Evolutionary conservation across 352 stramenopile species (phyloP).

Genomic region (Phytopythium vexans): DNA sequence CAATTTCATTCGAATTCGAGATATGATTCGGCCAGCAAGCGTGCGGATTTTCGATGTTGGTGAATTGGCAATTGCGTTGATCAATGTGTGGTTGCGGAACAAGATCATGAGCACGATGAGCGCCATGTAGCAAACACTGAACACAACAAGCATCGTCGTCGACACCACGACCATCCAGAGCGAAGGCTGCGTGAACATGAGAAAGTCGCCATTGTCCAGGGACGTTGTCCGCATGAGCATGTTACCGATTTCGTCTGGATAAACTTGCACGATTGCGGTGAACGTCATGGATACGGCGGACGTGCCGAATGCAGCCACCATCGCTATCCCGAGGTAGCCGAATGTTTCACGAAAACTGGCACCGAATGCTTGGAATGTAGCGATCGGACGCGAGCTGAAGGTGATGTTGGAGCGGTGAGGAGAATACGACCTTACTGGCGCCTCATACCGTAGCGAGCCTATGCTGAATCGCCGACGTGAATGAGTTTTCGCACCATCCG

Average conservation of each 20-base stretch:
- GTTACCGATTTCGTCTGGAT: conserved; percentile 36
- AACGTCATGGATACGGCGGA: conserved; percentile 27
- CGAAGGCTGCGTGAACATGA: conserved; percentile 32
- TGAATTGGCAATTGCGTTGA: conserved; percentile 26
- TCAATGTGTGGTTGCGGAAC: conserved; percentile 16
- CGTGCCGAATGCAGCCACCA: conserved; percentile 33
- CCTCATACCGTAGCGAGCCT: too few relatives aligned
- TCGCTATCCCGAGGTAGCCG: conserved; percentile 32
- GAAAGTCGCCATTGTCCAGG: conserved; percentile 47
- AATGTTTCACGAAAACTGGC: conserved; percentile 46
- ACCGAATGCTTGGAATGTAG: conserved; percentile 1
- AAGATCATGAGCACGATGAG: conserved; percentile 34
- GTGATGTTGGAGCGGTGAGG: neutral
- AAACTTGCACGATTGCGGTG: conserved; percentile 41
- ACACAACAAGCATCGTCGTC: conserved; percentile 23
- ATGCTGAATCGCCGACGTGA: too few relatives aligned
- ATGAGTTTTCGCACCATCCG: too few relatives aligned
- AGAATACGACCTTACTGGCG: neutral
- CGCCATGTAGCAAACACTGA: conserved; percentile 28
- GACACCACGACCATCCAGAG: conserved; percentile 24
- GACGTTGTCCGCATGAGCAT: conserved; percentile 35
- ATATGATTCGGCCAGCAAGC: too few relatives aligned
- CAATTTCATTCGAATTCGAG: too few relatives aligned
- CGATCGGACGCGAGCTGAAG: neutral
- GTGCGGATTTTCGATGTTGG: conserved; percentile 9